Percentiles rank a stretch among this genome's conserved stretches.
phyloP scores from a whole-genome alignment of 306 rosid genomes.

The Dicorynia guianensis region DNA sequence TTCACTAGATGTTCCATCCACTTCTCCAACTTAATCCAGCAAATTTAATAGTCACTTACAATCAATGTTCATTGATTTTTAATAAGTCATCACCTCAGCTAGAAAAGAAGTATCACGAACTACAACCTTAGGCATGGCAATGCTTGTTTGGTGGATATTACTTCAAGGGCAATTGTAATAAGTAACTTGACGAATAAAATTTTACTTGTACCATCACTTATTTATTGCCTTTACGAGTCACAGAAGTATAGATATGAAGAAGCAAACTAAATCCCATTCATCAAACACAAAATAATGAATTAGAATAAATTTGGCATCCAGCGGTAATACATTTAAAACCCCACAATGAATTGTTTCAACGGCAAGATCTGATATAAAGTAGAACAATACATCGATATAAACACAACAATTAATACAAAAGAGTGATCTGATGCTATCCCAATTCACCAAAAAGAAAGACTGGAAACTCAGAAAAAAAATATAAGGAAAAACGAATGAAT shows the following conservation, averaged over 20 bases:
- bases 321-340: slow-evolving; percentile 43
- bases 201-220: background rate
- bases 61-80: background rate
- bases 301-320: slow-evolving; percentile 14
- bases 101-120: slow-evolving; percentile 13
- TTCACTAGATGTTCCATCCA: background rate
- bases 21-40: background rate
- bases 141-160: background rate
- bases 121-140: background rate
- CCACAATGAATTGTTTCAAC: slow-evolving; percentile 32
- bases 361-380: slow-evolving; percentile 61
- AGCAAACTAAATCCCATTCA: slow-evolving; percentile 39
- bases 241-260: background rate
- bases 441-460: slow-evolving; percentile 10
- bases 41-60: background rate
- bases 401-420: slow-evolving; percentile 35
- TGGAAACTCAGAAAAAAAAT: background rate
- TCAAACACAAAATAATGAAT: slow-evolving; percentile 42
- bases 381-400: slow-evolving; percentile 31
- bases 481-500: slow-evolving; percentile 22
- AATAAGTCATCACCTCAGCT: background rate
- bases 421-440: slow-evolving; percentile 45
- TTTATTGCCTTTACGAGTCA: slow-evolving; percentile 24
- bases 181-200: background rate
- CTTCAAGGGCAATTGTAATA: background rate